Base-by-base conservation (phyloP, 768 basidiomycete genomes). In the Pilatotrama ljubarskyi region DNA sequence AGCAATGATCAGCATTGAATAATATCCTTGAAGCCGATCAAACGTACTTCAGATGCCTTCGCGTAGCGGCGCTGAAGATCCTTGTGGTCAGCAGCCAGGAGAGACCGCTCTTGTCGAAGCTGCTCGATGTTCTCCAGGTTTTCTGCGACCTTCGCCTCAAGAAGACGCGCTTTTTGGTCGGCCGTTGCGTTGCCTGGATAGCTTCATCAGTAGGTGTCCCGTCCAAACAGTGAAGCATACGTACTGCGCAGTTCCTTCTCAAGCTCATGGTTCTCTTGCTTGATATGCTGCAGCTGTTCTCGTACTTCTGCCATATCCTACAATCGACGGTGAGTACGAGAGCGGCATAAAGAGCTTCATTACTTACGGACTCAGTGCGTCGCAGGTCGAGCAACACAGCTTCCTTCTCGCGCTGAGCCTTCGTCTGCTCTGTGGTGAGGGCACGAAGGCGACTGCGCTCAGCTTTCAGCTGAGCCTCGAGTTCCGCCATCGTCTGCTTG, bases 251-350 rank as follows among this genome's bases (percentile, higher is more conserved):
- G 78, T 59, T 93, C 90, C 48, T 76, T 78, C 70, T 93, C 91
- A 25, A 94, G 77, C 18, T 84, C 83, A 24, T 84, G 79, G 63
- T 88, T 93, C 66, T 91, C 87, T 58, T 84, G 82, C 73, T 91
- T 93, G 72, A 84, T 76, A 55, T 78, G 79, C 43, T 86, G 83
- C 7, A 93, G 71, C 35, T 93, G 86, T 13, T 80, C 72, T 63
- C 84, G 86, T 42, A 93, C 82, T 51, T 87, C 88, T 24, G 88
- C 84, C 83, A 93, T 91, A 67, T 91, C 90, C 90, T 93, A 64
- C 67, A 20, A 29, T 8, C 4, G 8, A 8, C 29, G 50, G 15
- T 44, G 61, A 51, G 46, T 26, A 65, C 41, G 18, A 47, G 29
- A 22, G 7, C 38, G 6, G 9, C 24, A 43, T 42, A n/a, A 32